These are phyloP conservation scores for Malus asiatica DNA, from an alignment of 306 rosid species.

Conservation along the genomic window DNA sequence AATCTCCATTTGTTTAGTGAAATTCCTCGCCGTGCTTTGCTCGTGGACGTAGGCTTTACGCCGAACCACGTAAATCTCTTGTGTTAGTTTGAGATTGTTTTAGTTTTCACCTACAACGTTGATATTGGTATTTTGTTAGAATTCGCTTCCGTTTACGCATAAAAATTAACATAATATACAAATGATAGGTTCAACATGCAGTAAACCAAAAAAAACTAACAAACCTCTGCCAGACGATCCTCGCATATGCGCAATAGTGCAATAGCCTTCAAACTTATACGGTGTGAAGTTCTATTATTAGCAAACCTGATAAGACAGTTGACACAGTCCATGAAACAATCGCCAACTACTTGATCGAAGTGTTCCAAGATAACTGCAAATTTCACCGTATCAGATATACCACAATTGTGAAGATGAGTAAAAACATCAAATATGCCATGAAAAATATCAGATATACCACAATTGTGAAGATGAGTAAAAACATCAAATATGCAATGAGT, in stretches of 20 bases:
- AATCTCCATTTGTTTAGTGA: too few species aligned
- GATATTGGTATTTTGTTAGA: too few species aligned
- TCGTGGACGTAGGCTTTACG: too few species aligned
- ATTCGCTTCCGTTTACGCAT: too few species aligned
- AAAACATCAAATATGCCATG: constrained; percentile 13
- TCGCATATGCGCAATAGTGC: constrained; percentile 98
- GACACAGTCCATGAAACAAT: constrained; percentile 99
- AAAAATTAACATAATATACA: background rate
- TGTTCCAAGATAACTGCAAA: constrained; percentile 98
- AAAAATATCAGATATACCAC: constrained; percentile 8
- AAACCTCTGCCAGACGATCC: constrained; percentile 99
- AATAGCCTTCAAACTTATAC: constrained; percentile 98
- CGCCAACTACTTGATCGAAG: constrained; percentile 99
- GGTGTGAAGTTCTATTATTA: constrained; percentile 82
- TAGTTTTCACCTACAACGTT: too few species aligned
- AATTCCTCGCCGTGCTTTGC: too few species aligned
- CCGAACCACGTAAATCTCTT: too few species aligned
- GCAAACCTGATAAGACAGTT: constrained; percentile 98
- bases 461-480: background rate
- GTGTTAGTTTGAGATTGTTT: too few species aligned
- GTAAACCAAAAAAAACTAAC: constrained; percentile 20
- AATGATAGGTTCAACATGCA: background rate
- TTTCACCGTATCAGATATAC: constrained; percentile 39
- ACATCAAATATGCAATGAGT: background rate
- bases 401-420: background rate